These are phyloP conservation scores for Aspergillus brunneoviolaceus DNA, from an alignment of 2,329 filamentous ascomycete species.

Conservation along the genomic window DNA sequence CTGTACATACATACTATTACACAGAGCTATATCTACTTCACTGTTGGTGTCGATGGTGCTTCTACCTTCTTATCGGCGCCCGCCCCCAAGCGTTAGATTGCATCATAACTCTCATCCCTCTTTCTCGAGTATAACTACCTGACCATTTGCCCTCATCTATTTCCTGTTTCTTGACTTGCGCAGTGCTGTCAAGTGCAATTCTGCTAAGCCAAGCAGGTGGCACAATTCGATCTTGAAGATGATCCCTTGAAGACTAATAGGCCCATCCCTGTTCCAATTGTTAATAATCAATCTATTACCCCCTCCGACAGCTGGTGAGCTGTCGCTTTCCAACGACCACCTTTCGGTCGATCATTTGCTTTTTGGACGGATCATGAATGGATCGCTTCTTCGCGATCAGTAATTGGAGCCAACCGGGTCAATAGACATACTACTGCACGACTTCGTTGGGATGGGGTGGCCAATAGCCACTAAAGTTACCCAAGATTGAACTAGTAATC, in stretches of 20 bases:
- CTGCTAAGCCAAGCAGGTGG: neutral
- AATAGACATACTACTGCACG: slow-evolving; percentile 20
- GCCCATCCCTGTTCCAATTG: slow-evolving; percentile 3
- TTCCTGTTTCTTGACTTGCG: neutral
- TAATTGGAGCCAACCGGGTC: slow-evolving; percentile 18
- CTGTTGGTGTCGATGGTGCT: neutral
- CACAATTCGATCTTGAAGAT: neutral
- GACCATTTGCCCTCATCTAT: neutral
- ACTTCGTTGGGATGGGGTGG: slow-evolving; percentile 17
- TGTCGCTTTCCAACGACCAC: slow-evolving; percentile 18
- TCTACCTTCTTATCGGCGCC: neutral
- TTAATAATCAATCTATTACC: slow-evolving; percentile 7
- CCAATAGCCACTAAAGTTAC: neutral
- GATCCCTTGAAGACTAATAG: neutral
- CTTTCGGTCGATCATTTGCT: slow-evolving; percentile 20
- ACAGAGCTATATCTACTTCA: neutral
- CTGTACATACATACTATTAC: too few relatives aligned
- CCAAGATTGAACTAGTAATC: neutral
- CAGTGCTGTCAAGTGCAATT: neutral
- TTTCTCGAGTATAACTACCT: neutral
- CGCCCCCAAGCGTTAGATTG: neutral
- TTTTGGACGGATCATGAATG: slow-evolving; percentile 22
- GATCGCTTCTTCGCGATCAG: slow-evolving; percentile 12
- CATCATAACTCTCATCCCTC: neutral
- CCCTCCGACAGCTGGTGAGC: slow-evolving; percentile 18